These are phyloP conservation scores for Lactuca saligna DNA, from an alignment of 129 eudicot genomes.

Conservation along the genomic window DNA sequence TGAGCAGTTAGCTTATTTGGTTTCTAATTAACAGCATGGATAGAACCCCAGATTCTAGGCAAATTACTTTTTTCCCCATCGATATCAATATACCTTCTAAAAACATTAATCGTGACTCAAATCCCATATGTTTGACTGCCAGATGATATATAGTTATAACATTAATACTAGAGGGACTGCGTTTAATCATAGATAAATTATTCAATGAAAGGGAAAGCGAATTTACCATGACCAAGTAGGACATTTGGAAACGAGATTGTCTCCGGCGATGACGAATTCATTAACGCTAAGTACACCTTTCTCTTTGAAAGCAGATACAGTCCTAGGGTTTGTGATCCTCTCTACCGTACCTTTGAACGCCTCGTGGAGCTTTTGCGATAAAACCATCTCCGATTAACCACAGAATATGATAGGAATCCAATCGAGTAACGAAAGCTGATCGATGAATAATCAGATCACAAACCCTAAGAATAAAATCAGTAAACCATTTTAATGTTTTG, in stretches of 20 bases:
- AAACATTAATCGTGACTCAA: conserved; percentile 8
- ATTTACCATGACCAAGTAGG: conserved; percentile 98
- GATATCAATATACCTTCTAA: too few relatives aligned
- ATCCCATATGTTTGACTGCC: background rate
- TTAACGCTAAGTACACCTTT: conserved; percentile 83
- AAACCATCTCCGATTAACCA: conserved; percentile 48
- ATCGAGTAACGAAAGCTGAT: background rate
- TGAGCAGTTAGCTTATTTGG: background rate
- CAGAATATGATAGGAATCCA: background rate
- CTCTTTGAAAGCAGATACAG: conserved; percentile 92
- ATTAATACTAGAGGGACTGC: background rate
- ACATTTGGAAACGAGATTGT: conserved; percentile 90
- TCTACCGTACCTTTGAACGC: conserved; percentile 93
- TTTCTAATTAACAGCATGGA: conserved; percentile 3
- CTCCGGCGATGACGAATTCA: conserved; percentile 91
- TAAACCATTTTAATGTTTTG: background rate
- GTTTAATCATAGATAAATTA: background rate
- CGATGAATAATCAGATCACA: background rate
- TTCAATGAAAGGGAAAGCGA: background rate
- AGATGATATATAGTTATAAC: background rate
- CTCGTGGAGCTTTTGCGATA: conserved; percentile 77
- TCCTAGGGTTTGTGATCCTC: conserved; percentile 85
- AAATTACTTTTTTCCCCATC: background rate
- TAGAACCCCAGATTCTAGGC: conserved; percentile 4
- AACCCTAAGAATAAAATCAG: background rate